Base-by-base conservation (phyloP, 441 rosid genomes). In the Adansonia rubrostipa region DNA sequence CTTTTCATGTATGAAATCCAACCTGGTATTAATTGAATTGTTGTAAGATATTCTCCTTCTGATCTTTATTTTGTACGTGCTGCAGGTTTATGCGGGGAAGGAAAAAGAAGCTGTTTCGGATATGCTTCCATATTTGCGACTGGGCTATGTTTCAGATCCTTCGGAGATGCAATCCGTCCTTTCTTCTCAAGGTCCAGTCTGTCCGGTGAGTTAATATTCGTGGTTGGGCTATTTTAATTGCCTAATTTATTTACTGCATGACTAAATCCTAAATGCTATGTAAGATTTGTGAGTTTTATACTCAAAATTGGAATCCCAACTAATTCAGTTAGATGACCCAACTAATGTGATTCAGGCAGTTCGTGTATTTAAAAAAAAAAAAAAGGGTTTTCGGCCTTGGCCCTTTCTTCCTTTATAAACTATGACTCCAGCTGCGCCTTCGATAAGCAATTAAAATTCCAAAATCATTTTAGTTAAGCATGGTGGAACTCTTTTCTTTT, bases 181-280 rank as follows among this genome's bases (percentile, higher is more conserved):
- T 85, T 95, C 97, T 58, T 95, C 99, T 71, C 98, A 88, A 80
- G 99, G 99, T 83, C 99, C 99, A 73, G 84, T 95, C 78, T 95
- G 99, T 83, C 88, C 89, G 7, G 98, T 95, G 88, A 89, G 94
- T 86, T 85, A 33, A 36, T 42, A 14, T 74, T 76, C 58, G 50
- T 14, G 50, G 69, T 54, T 50, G n/a, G 33, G 36, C 36, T 33
- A 33, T 33, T 33, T 17, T 14, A 10, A 10, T 65, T 33, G 28
- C 54, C 1, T n/a, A 36, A 7, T 17, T 14, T 19, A 40, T 19
- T 40, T n/a, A 13, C 48, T 8, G 48, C 79, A 53, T 65, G 63
- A 33, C 33, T 51, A 65, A 5, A 76, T 53, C 4, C 54, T 57
- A 53, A 17, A 51, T 36, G 44, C 75, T 44, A 13, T 60, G 11